Percentiles rank a stretch among this genome's conserved stretches.
These are phyloP conservation scores for Apiospora phragmitis DNA, from an alignment of 2,329 filamentous ascomycete species.

Conservation along the genomic window DNA sequence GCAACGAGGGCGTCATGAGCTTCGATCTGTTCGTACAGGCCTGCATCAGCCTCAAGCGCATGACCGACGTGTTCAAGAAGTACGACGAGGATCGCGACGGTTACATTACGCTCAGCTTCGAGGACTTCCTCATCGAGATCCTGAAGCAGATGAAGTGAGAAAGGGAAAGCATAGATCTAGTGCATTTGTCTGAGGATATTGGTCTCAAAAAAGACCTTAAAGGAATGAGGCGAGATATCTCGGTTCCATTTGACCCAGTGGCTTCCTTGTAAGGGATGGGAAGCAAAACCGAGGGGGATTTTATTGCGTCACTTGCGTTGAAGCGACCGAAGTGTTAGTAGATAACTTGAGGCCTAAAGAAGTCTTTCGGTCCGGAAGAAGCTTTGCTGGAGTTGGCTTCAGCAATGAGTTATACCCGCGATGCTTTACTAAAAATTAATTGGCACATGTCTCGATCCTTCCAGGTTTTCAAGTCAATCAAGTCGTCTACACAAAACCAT, in stretches of 20 bases:
- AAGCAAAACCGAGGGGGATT: neutral
- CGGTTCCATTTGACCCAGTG: neutral
- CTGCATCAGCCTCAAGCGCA: conserved; percentile 93
- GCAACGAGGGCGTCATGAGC: conserved; percentile 69
- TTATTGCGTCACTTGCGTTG: neutral
- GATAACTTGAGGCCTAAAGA: neutral
- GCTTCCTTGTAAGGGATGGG: neutral
- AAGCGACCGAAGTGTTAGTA: neutral
- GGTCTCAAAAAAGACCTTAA: neutral
- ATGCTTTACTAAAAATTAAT: neutral
- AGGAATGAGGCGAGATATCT: neutral
- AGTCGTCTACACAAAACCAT: neutral
- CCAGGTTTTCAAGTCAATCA: neutral
- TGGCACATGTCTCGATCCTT: neutral
- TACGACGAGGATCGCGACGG: conserved; percentile 97
- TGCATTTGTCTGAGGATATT: too few relatives aligned
- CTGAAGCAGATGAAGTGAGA: conserved; percentile 58
- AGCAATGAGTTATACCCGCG: neutral
- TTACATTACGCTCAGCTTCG: conserved; percentile 81
- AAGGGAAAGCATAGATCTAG: neutral
- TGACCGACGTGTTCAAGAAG: conserved; percentile 99
- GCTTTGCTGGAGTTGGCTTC: neutral
- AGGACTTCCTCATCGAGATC: conserved; percentile 75
- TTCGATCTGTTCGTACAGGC: conserved; percentile 98
- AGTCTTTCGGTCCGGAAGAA: neutral